Conservation (phyloP, 805 yeast genomes). For the Ogataea saltuana region DNA sequence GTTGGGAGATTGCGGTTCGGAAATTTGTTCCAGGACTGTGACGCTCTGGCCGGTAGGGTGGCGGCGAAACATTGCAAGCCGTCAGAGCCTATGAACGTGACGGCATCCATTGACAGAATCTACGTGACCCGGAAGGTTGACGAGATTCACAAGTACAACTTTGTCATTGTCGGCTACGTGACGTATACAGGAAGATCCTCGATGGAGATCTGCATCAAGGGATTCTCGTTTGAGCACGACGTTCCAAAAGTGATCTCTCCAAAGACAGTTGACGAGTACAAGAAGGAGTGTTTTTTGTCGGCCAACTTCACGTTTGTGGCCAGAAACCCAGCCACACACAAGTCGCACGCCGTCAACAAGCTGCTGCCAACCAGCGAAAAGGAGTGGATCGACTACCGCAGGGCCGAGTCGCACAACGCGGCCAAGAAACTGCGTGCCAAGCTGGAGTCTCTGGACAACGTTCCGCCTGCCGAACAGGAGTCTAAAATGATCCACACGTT, state of each 20-base stretch:
- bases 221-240: conserved; percentile 67
- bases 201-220: conserved; percentile 92
- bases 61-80: conserved; percentile 94
- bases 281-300: conserved; percentile 70
- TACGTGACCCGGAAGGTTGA: conserved; percentile 84
- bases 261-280: conserved; percentile 50
- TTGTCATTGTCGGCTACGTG: conserved; percentile 85
- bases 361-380: conserved; percentile 70
- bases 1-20: conserved; percentile 92
- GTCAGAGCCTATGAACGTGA: conserved; percentile 92
- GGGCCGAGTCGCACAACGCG: conserved; percentile 89
- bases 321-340: conserved; percentile 89
- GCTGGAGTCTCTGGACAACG: conserved; percentile 55
- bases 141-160: conserved; percentile 70
- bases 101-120: conserved; percentile 92
- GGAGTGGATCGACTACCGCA: conserved; percentile 80
- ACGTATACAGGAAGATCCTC: conserved; percentile 95
- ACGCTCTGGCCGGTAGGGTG: conserved; percentile 90
- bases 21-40: conserved; percentile 90
- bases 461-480: conserved; percentile 80
- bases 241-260: conserved; percentile 54
- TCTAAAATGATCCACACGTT: conserved; percentile 72
- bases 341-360: conserved; percentile 81
- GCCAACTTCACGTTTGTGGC: conserved; percentile 97
- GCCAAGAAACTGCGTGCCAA: conserved; percentile 79